A percentile compares a stretch with the other conserved stretches of the same genome.
Conservation (phyloP, 371 early-diverging fungal genomes). For the Amoeboaphelidium protococcarum region DNA sequence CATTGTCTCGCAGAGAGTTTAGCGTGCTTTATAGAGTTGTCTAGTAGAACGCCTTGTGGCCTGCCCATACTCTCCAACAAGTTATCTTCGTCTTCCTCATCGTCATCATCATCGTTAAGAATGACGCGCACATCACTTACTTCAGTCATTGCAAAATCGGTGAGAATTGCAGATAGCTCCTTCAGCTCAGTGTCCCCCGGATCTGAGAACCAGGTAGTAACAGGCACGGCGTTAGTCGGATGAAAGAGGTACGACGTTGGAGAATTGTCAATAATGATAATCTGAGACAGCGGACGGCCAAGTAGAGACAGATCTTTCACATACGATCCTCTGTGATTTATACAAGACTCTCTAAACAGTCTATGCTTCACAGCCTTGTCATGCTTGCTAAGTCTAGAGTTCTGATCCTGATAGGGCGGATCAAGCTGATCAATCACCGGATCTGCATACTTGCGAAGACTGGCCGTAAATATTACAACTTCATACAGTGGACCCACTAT, state of each 20-base stretch:
- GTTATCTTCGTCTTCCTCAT: not conserved
- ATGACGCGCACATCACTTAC: conserved; percentile 22
- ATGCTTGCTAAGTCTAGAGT: too few species aligned
- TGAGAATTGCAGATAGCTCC: conserved; percentile 55
- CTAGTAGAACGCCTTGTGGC: too few species aligned
- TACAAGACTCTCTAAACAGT: conserved; percentile 85
- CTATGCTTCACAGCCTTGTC: conserved; percentile 57
- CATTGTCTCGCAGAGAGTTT: too few species aligned
- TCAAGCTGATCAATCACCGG: conserved; percentile 85
- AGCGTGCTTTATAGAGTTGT: too few species aligned
- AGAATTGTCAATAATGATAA: conserved; percentile 73
- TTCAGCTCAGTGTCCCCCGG: conserved; percentile 48
- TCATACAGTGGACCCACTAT: conserved; percentile 66
- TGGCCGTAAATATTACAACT: conserved; percentile 85
- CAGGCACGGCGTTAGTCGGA: conserved; percentile 60
- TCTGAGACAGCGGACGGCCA: conserved; percentile 51
- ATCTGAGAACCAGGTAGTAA: conserved; percentile 51
- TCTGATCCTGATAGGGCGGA: too few species aligned
- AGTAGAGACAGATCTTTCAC: conserved; percentile 71
- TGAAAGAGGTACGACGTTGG: conserved; percentile 54
- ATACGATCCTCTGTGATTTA: conserved; percentile 74
- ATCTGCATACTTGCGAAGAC: conserved; percentile 86
- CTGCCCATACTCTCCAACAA: too few species aligned
- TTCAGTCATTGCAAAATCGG: conserved; percentile 55
- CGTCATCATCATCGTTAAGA: not conserved